These are phyloP conservation scores for Saururus chinensis DNA, from an alignment of 164 flowering plant genomes.

Conservation along the genomic window DNA sequence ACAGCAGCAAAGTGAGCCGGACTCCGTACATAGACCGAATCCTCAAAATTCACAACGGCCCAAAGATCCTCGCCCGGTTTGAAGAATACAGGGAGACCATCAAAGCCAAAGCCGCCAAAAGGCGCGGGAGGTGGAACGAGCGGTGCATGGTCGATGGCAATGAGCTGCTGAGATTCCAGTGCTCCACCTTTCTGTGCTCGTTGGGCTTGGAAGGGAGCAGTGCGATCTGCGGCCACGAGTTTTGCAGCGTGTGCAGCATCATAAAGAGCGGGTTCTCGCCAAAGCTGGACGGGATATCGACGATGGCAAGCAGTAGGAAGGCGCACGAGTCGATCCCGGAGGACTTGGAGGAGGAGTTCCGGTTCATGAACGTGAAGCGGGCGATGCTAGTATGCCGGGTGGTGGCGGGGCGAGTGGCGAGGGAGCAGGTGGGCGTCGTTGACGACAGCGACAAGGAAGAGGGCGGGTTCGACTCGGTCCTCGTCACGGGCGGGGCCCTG, in stretches of 20 bases:
- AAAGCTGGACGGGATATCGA: constrained; percentile 76
- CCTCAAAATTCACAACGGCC: constrained; percentile 65
- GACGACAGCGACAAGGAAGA: constrained; percentile 29
- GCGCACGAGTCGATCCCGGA: constrained; percentile 72
- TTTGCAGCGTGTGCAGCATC: constrained; percentile 70
- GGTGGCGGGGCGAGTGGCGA: constrained; percentile 77
- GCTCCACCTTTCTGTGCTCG: constrained; percentile 61
- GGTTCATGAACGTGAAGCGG: constrained; percentile 71
- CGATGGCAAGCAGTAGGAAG: constrained; percentile 44
- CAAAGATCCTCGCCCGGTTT: constrained; percentile 46
- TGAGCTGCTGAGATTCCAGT: constrained; percentile 74
- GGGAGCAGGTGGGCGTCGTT: constrained; percentile 16
- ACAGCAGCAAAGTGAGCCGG: constrained; percentile 6
- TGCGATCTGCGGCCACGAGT: constrained; percentile 36
- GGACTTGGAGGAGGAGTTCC: constrained; percentile 72
- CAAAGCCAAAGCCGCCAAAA: constrained; percentile 34
- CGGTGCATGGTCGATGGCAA: constrained; percentile 84
- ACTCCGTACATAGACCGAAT: constrained; percentile 37
- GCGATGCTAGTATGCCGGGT: constrained; percentile 87
- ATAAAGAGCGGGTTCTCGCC: constrained; percentile 63
- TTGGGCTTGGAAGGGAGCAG: constrained; percentile 53
- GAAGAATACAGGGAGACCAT: constrained; percentile 70
- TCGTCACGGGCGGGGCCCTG: constrained; percentile 30
- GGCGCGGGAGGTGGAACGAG: constrained; percentile 31
- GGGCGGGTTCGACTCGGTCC: constrained; percentile 61